Percentiles rank a stretch among this genome's conserved stretches.
Evolutionary conservation across 1,139 yeast species (phyloP).

Genomic region (Nakaseomyces delphensis): DNA sequence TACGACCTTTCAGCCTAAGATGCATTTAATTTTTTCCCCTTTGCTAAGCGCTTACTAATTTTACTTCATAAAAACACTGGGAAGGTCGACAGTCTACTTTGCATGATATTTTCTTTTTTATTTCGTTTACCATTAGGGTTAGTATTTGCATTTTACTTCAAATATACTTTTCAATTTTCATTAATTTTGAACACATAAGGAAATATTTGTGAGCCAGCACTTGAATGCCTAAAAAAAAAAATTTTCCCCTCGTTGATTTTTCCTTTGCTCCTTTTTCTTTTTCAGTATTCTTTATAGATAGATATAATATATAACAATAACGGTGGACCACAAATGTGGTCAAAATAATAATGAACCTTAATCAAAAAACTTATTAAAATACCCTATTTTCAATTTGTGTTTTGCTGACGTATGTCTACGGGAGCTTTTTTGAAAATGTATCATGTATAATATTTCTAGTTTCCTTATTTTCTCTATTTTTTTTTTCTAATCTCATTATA

Average conservation of each 20-base stretch:
- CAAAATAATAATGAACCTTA: slow-evolving; percentile 3
- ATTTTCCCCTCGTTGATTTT: not conserved
- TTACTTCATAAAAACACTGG: not conserved
- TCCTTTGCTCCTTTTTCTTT: not conserved
- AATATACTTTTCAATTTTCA: not conserved
- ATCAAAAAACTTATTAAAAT: no score
- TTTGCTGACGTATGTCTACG: no score
- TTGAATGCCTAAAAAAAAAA: no score
- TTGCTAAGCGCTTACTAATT: not conserved
- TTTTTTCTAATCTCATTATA: slow-evolving; percentile 1
- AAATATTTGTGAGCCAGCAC: not conserved
- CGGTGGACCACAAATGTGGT: not conserved
- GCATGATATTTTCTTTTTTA: not conserved
- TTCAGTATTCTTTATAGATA: not conserved
- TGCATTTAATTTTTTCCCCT: slow-evolving; percentile 2
- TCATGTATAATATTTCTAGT: no score
- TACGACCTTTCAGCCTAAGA: slow-evolving; percentile 4
- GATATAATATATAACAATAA: slow-evolving; percentile 5
- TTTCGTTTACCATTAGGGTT: slow-evolving; percentile 2
- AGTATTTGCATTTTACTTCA: slow-evolving; percentile 5
- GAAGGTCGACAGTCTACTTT: not conserved
- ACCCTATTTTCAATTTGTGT: not conserved
- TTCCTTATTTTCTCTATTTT: no score
- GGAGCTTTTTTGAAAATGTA: no score
- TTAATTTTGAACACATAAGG: not conserved